Evolutionary conservation across 345 rosid genomes (phyloP).

Genomic region (Gossypium rotundifolium): DNA sequence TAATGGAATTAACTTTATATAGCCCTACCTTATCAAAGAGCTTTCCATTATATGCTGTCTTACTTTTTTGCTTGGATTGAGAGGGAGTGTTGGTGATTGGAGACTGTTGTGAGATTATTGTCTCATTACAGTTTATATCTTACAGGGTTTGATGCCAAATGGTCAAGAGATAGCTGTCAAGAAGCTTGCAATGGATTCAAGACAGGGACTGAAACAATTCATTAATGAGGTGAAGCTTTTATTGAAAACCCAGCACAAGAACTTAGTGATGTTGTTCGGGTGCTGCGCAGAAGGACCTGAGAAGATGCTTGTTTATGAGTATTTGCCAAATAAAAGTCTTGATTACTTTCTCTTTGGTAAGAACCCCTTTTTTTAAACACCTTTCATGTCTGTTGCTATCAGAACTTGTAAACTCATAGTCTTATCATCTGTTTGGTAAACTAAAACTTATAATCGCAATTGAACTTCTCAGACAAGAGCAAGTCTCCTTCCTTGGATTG

Average conservation of each 20-base stretch:
- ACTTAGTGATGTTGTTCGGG: constrained; percentile 64
- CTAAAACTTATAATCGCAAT: not conserved
- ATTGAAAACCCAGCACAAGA: constrained; percentile 64
- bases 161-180: constrained; percentile 69
- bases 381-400: not conserved
- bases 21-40: not conserved
- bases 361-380: not conserved
- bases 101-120: not conserved
- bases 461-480: constrained; percentile 38
- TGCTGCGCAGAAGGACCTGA: constrained; percentile 68
- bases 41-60: not conserved
- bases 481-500: constrained; percentile 52
- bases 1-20: not conserved
- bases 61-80: not conserved
- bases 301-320: constrained; percentile 78
- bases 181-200: constrained; percentile 49
- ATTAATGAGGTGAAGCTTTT: constrained; percentile 66
- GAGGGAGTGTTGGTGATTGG: no score
- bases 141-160: constrained; percentile 53
- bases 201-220: constrained; percentile 70
- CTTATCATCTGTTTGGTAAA: not conserved
- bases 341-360: constrained; percentile 67
- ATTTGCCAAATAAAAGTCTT: constrained; percentile 69
- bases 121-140: not conserved
- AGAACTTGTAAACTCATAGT: not conserved